Evolutionary conservation across 139 green algal species (phyloP), one percentile per base, ranked within the genome.

Genomic region (Pleodorina starrii): DNA sequence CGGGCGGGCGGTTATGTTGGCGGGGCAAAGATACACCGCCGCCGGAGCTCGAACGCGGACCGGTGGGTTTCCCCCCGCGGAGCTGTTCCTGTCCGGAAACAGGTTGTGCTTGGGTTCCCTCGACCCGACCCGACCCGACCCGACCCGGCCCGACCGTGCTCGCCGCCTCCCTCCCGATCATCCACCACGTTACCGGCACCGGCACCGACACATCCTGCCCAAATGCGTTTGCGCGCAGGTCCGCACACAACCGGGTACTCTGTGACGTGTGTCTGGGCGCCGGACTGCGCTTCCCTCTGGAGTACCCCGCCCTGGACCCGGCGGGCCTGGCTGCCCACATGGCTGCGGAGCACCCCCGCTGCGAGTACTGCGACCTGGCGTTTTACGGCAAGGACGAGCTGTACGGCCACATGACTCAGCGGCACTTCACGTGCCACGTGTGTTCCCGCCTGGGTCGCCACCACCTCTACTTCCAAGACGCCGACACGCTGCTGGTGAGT

Each of bases 351-450:
- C 95, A 97, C 91, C 94, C 94, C 19, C 75, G 82, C 74, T 97
- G 95, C 91, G 74, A 91, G 66, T 97, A 95, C 85, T 97, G 95
- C 91, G 40, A 91, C 72, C 66, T 66, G 43, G 87, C 73, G 77
- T 96, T 95, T 60, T 97, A 93, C 79, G 91, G 89, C 27, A 73
- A 50, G 27, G 95, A 97, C 72, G 95, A 92, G 85, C 84, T 96
- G 84, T 97, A 88, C 66, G 36, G 29, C 6, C 72, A 90, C 54
- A 69, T 92, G 69, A 60, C 50, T 6, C 77, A 92, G 50, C 43
- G 79, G 11, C 95, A 97, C 93, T 96, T 93, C 93, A 89, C 84
- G 5, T 98, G 95, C 91, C 86, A 95, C 57, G 81, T 97, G 38
- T 98, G 96, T 91, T 87, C 91, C 71, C 68, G 90, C 32, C 63